Base-by-base conservation (phyloP, 208 protist genomes). In the Acanthamoeba healyi region DNA sequence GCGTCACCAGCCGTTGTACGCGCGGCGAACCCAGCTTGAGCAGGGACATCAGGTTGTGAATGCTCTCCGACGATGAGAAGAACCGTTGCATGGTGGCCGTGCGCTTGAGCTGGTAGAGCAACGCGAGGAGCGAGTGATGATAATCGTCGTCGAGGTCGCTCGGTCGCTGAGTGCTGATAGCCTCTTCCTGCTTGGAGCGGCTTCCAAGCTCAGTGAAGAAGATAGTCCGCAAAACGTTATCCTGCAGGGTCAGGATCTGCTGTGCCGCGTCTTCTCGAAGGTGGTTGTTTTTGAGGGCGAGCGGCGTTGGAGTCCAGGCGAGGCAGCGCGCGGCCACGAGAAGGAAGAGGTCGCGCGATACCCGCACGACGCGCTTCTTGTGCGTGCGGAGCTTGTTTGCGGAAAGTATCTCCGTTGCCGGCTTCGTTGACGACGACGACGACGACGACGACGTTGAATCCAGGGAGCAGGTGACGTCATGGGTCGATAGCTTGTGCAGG, bases 51-150 rank as follows among this genome's bases (percentile, higher is more conserved):
- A 91, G n/a, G 54, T 86, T 86, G 77, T 86, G 77, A 15, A 86
- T 49, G 77, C 77, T 51, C 29, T 24, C 77, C 44, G 77, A 86
- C 38, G 77, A 58, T 2, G 77, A 86, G 44, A 86, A 86, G 46
- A 86, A 86, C 12, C 77, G 77, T 29, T 38, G 26, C 46, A 86
- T 86, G 1, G 77, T 58, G 26, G 44, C 40, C 46, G 77, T 86
- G 77, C 77, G 77, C 77, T 86, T 86, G 15, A 86, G 77, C 77
- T 86, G 77, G 44, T 86, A 86, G 32, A 86, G 77, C 38, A 86
- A 29, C 15, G 77, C 44, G 2, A 86, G 77, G 44, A 86, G 29
- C 46, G 77, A 86, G 44, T 86, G 77, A 24, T 86, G 77, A 44
- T 86, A 86, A 24, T 86, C 77, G n/a, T 86, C 77, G 32, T 86